Conservation (phyloP, 306 rosid genomes). For the Vachellia collinsii region DNA sequence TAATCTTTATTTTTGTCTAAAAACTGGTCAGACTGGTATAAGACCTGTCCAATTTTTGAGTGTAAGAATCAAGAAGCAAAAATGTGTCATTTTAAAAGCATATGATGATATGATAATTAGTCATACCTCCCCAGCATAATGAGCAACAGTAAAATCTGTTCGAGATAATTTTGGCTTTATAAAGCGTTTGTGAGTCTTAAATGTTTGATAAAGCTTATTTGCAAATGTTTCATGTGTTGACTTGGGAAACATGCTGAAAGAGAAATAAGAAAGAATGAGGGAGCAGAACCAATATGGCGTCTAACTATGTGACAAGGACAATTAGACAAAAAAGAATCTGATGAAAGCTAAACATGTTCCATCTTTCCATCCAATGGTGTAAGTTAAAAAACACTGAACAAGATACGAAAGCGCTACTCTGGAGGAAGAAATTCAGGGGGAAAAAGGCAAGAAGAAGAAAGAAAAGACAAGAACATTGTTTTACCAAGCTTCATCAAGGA, state of each 20-base stretch:
- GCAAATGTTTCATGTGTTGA: slow-evolving; percentile 98
- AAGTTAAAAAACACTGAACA: slow-evolving; percentile 24
- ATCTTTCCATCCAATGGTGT: slow-evolving; percentile 29
- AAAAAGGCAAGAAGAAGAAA: neutral
- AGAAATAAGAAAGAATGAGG: slow-evolving; percentile 22
- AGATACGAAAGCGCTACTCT: slow-evolving; percentile 14
- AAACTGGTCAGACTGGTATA: slow-evolving; percentile 90
- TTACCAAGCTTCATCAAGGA: slow-evolving; percentile 99
- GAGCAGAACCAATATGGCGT: slow-evolving; percentile 18
- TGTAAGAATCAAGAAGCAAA: slow-evolving; percentile 32
- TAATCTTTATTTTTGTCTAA: slow-evolving; percentile 98
- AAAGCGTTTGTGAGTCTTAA: slow-evolving; percentile 85
- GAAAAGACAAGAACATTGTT: slow-evolving; percentile 10
- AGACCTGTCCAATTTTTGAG: slow-evolving; percentile 64
- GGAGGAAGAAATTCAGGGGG: slow-evolving; percentile 26
- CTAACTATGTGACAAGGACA: slow-evolving; percentile 29
- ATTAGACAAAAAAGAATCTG: slow-evolving; percentile 30
- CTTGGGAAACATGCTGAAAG: slow-evolving; percentile 97
- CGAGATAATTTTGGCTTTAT: slow-evolving; percentile 97
- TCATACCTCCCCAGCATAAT: slow-evolving; percentile 99
- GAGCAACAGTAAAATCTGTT: slow-evolving; percentile 81
- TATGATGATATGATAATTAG: slow-evolving; percentile 32
- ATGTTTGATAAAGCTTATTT: slow-evolving; percentile 94
- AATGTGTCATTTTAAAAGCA: slow-evolving; percentile 28
- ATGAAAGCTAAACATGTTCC: slow-evolving; percentile 33